These are phyloP conservation scores for Rhodotorula sp. DNA, from an alignment of 1,284 basidiomycete species.

Conservation along the genomic window DNA sequence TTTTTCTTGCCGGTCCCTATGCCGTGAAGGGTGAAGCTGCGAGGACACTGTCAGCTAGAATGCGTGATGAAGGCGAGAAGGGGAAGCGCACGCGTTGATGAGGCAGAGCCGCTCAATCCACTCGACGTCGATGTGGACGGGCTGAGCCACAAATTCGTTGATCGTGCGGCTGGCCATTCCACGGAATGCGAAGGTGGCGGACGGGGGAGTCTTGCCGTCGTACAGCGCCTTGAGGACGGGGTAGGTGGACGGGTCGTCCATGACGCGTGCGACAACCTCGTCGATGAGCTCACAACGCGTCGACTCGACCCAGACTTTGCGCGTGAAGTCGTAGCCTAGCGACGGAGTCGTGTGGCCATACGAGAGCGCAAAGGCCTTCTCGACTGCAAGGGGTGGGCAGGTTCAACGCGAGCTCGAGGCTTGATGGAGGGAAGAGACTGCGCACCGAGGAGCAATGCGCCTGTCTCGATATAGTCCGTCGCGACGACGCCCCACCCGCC, in stretches of 20 bases:
- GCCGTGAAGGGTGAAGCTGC: neutral
- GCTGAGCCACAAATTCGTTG: no score
- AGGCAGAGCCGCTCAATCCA: slow-evolving; percentile 1
- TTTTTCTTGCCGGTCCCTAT: neutral
- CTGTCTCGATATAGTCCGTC: slow-evolving; percentile 12
- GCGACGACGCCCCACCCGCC: slow-evolving; percentile 28
- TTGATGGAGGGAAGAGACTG: no score
- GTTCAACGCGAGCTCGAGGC: no score
- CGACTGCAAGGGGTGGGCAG: neutral
- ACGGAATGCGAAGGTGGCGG: neutral
- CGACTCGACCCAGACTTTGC: no score
- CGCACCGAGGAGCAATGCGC: slow-evolving; percentile 19
- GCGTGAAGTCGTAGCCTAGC: neutral
- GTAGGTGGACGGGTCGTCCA: slow-evolving; percentile 8
- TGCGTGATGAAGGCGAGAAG: neutral
- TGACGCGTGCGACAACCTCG: neutral
- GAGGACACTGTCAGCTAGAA: neutral
- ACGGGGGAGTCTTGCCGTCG: neutral
- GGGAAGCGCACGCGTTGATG: neutral
- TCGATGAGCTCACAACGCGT: neutral
- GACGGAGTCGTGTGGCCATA: no score
- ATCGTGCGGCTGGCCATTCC: neutral
- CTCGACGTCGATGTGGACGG: slow-evolving; percentile 1
- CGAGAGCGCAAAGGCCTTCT: slow-evolving; percentile 15
- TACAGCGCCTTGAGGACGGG: slow-evolving; percentile 1